These are phyloP conservation scores for Pythium aphanidermatum DNA, from an alignment of 352 stramenopile species.

Conservation along the genomic window DNA sequence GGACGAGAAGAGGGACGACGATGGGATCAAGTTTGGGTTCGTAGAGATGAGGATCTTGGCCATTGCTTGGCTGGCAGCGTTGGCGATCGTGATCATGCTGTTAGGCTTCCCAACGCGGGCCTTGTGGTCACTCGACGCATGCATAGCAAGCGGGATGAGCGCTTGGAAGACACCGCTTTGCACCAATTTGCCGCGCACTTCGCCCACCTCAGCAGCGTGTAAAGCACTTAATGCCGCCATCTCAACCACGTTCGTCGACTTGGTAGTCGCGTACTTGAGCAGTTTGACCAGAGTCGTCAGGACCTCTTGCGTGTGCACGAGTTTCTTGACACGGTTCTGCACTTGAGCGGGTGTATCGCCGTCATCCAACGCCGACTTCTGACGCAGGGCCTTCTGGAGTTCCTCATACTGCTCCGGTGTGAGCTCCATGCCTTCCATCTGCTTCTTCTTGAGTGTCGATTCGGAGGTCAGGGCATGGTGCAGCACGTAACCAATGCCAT, in stretches of 20 bases:
- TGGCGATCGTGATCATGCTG: slow-evolving; percentile 78
- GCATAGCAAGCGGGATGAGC: slow-evolving; percentile 58
- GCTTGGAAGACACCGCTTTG: slow-evolving; percentile 75
- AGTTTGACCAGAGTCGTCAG: slow-evolving; percentile 74
- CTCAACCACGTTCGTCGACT: slow-evolving; percentile 73
- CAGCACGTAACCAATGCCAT: slow-evolving; percentile 93
- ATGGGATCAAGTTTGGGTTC: slow-evolving; percentile 90
- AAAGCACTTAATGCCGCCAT: slow-evolving; percentile 69
- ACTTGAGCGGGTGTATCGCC: slow-evolving; percentile 83
- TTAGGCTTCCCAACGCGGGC: slow-evolving; percentile 29
- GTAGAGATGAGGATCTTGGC: slow-evolving; percentile 97
- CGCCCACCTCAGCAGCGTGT: slow-evolving; percentile 52
- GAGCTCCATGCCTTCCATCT: slow-evolving; percentile 96
- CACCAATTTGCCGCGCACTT: slow-evolving; percentile 68
- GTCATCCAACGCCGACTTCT: slow-evolving; percentile 92
- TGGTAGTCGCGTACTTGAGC: slow-evolving; percentile 64
- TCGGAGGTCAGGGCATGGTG: slow-evolving; percentile 92
- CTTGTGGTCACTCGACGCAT: slow-evolving; percentile 13
- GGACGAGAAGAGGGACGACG: slow-evolving; percentile 68
- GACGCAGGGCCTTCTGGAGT: slow-evolving; percentile 90
- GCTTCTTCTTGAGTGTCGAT: slow-evolving; percentile 92
- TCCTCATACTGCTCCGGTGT: slow-evolving; percentile 98
- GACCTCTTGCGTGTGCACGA: slow-evolving; percentile 44
- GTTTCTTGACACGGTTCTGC: slow-evolving; percentile 42
- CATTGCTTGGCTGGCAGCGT: slow-evolving; percentile 87